These are phyloP conservation scores for Globisporangium mamillatum DNA, from an alignment of 352 stramenopile genomes.

Conservation along the genomic window DNA sequence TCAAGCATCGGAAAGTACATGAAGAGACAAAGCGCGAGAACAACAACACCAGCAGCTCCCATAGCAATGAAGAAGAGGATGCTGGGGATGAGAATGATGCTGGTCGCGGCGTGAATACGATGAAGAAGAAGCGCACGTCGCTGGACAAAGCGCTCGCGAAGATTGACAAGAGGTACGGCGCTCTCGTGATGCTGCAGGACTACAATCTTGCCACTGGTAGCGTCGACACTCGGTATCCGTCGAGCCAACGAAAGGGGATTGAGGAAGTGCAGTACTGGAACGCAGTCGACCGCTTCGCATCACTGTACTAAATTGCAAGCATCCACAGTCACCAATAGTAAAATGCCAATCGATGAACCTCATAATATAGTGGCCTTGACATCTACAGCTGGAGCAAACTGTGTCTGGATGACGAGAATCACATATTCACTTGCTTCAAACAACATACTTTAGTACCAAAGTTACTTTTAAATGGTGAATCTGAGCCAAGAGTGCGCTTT, in stretches of 20 bases:
- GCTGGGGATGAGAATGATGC: neutral
- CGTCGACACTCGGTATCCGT: neutral
- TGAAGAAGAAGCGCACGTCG: constrained; percentile 4
- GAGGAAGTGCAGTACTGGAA: constrained; percentile 20
- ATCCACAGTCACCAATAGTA: neutral
- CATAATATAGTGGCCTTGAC: neutral
- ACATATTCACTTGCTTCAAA: no score
- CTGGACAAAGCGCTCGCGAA: constrained; percentile 17
- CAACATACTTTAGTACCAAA: no score
- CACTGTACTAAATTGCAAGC: neutral
- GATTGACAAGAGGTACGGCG: constrained; percentile 14
- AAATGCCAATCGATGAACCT: neutral
- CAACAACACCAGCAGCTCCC: constrained; percentile 1
- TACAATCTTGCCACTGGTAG: neutral
- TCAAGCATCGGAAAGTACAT: constrained; percentile 18
- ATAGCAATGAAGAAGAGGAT: neutral
- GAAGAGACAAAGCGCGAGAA: constrained; percentile 4
- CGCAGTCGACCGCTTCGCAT: constrained; percentile 21
- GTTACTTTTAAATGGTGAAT: neutral
- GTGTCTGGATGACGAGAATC: no score
- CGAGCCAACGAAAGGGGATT: constrained; percentile 1
- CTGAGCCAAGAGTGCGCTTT: neutral
- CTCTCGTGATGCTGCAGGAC: constrained; percentile 1
- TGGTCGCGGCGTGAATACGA: neutral
- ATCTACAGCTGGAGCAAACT: no score